Conservation (phyloP, 106 monocot genomes). For the Dendrobium huoshanense region DNA sequence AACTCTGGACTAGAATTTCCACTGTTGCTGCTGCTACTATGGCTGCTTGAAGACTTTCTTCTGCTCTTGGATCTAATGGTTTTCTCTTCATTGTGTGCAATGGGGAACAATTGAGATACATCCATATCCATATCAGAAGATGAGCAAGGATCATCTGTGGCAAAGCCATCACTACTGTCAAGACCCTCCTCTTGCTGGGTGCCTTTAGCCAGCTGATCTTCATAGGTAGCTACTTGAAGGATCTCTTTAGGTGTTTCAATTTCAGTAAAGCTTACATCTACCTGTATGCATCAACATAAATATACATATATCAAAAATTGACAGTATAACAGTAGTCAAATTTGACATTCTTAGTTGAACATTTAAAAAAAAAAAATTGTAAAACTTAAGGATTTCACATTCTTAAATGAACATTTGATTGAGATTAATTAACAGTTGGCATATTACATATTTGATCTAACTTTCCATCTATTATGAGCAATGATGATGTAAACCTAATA, state of each 20-base stretch:
- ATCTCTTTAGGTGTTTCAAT: neutral
- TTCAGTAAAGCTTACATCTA: conserved; percentile 21
- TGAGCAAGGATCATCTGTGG: conserved; percentile 2
- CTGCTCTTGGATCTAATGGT: neutral
- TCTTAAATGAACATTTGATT: no score
- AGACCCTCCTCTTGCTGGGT: neutral
- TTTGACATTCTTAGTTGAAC: no score
- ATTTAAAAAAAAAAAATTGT: no score
- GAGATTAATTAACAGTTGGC: no score
- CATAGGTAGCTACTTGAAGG: neutral
- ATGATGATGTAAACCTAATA: no score
- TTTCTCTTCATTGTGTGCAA: conserved; percentile 14
- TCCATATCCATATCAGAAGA: conserved; percentile 8
- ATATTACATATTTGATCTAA: no score
- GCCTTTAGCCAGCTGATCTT: neutral
- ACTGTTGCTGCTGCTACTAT: conserved; percentile 7
- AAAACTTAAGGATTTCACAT: no score
- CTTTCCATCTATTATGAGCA: no score
- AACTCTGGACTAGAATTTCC: conserved; percentile 22
- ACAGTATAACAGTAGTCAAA: no score
- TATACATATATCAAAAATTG: no score
- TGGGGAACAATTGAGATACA: neutral
- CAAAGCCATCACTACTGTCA: neutral
- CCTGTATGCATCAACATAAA: conserved; percentile 16
- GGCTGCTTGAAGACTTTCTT: conserved; percentile 9